A percentile compares a stretch with the other conserved stretches of the same genome.
phyloP scores from a whole-genome alignment of 2,329 filamentous ascomycete species.

The Xylaria sp. region DNA sequence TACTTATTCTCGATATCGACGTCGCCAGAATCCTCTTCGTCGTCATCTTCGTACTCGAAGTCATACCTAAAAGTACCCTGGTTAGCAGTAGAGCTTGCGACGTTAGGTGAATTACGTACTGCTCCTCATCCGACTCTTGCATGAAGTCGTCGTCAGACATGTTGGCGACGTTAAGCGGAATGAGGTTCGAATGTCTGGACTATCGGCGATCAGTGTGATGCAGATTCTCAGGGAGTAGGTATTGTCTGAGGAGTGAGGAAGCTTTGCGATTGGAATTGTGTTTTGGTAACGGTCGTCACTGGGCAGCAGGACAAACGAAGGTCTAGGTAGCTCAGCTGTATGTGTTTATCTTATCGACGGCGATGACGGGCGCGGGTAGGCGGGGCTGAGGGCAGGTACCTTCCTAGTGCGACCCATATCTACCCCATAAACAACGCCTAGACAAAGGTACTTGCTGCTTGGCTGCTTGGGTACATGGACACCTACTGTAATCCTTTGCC shows the following conservation, averaged over 20 bases:
- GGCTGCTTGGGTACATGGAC: too few relatives aligned
- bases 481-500: too few relatives aligned
- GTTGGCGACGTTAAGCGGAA: conserved; percentile 31
- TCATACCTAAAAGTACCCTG: conserved; percentile 65
- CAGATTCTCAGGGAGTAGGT: not conserved
- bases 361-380: too few relatives aligned
- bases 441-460: too few relatives aligned
- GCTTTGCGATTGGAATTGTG: not conserved
- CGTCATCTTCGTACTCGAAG: conserved; percentile 94
- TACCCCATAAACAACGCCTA: not conserved
- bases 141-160: conserved; percentile 94
- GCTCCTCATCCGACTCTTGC: conserved; percentile 87
- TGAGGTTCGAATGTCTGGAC: conserved; percentile 1
- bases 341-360: too few relatives aligned
- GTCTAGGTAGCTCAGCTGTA: too few relatives aligned
- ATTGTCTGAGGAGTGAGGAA: not conserved
- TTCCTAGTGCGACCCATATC: too few relatives aligned
- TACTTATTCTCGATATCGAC: conserved; percentile 99
- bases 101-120: conserved; percentile 51
- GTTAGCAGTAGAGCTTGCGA: not conserved
- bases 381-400: not conserved
- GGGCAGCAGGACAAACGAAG: too few relatives aligned
- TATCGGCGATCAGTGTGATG: not conserved
- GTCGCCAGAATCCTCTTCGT: conserved; percentile 84
- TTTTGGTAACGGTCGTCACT: not conserved